phyloP scores from a whole-genome alignment of 2,329 filamentous ascomycete species.

The Cercospora sp. region DNA sequence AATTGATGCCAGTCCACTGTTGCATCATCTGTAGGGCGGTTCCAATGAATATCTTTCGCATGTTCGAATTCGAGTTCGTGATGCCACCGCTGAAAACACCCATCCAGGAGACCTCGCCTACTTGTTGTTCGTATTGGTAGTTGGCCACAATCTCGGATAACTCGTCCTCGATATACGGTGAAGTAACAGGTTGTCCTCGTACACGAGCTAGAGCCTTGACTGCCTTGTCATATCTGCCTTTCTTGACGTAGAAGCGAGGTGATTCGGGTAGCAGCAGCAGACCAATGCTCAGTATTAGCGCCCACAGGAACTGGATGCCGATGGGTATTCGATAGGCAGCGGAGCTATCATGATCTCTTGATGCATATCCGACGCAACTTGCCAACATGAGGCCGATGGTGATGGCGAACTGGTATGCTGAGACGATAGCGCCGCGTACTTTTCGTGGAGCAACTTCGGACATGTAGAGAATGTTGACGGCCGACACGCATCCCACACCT shows the following conservation, averaged over 20 bases:
- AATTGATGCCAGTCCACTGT: slow-evolving; percentile 82
- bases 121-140: slow-evolving; percentile 75
- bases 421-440: slow-evolving; percentile 75
- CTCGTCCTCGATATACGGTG: slow-evolving; percentile 74
- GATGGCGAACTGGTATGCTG: slow-evolving; percentile 80
- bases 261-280: slow-evolving; percentile 79
- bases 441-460: slow-evolving; percentile 56
- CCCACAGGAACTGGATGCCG: slow-evolving; percentile 77
- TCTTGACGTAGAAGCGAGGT: slow-evolving; percentile 81
- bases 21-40: slow-evolving; percentile 52
- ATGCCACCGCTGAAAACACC: slow-evolving; percentile 61
- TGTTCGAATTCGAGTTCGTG: slow-evolving; percentile 53
- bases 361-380: slow-evolving; percentile 71
- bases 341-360: slow-evolving; percentile 61
- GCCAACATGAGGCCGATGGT: slow-evolving; percentile 77
- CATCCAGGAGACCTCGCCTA: slow-evolving; percentile 55
- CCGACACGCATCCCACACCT: slow-evolving; percentile 71
- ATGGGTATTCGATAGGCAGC: slow-evolving; percentile 80
- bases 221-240: slow-evolving; percentile 68
- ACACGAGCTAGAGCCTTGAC: slow-evolving; percentile 64
- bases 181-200: slow-evolving; percentile 71
- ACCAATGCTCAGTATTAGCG: slow-evolving; percentile 69
- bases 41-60: slow-evolving; percentile 51
- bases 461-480: slow-evolving; percentile 55
- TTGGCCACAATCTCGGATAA: slow-evolving; percentile 86